These are phyloP conservation scores for Syncephalastrum monosporum DNA, from an alignment of 371 early-diverging fungal genomes.

Conservation along the genomic window DNA sequence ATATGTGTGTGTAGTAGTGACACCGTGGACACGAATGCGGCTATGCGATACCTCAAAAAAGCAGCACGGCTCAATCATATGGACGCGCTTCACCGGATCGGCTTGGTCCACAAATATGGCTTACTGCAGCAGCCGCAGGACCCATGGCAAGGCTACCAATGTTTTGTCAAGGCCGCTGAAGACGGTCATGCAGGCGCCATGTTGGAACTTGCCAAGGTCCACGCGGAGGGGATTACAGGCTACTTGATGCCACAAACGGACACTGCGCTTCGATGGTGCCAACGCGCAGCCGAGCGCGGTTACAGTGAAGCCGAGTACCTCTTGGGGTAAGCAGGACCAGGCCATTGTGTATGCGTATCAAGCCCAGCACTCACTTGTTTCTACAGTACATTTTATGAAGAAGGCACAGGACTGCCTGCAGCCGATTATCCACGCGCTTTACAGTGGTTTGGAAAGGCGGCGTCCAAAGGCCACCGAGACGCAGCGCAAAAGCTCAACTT, in stretches of 20 bases:
- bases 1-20: constrained; percentile 1
- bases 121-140: constrained; percentile 14
- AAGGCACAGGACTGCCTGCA: constrained; percentile 19
- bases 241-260: constrained; percentile 19
- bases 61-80: constrained; percentile 24
- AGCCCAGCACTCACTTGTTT: background rate
- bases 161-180: constrained; percentile 37
- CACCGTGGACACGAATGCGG: constrained; percentile 15
- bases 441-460: constrained; percentile 33
- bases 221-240: constrained; percentile 30
- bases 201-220: constrained; percentile 32
- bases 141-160: constrained; percentile 26
- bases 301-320: constrained; percentile 35
- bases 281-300: constrained; percentile 32
- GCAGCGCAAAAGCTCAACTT: constrained; percentile 28
- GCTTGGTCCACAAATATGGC: constrained; percentile 23
- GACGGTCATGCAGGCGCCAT: constrained; percentile 31
- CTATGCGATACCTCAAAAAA: constrained; percentile 30
- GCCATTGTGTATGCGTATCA: background rate
- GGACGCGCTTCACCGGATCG: constrained; percentile 30
- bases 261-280: constrained; percentile 41
- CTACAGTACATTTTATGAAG: constrained; percentile 22
- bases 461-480: constrained; percentile 25
- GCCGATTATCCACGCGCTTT: constrained; percentile 27
- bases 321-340: constrained; percentile 30